Conservation (phyloP, 2,329 filamentous ascomycete species). For the Monilinia polystroma region DNA sequence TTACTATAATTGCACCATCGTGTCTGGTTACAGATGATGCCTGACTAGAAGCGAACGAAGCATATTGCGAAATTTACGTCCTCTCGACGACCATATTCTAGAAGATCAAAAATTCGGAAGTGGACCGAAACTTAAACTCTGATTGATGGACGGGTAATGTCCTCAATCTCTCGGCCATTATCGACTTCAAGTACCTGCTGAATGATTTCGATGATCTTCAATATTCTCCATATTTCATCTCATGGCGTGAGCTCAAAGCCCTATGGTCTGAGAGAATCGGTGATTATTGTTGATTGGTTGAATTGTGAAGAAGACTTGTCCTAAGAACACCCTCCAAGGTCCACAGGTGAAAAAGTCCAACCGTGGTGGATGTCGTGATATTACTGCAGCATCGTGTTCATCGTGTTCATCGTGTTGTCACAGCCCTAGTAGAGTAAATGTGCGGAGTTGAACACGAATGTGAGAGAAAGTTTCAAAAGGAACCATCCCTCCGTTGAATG, state of each 20-base stretch:
- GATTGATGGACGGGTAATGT: neutral
- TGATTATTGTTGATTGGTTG: neutral
- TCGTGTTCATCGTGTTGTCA: neutral
- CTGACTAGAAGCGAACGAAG: neutral
- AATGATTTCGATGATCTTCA: conserved; percentile 3
- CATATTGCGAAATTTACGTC: conserved; percentile 15
- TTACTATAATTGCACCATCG: conserved; percentile 2
- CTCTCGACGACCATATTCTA: conserved; percentile 2
- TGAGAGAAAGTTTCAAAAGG: neutral
- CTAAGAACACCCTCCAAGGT: neutral
- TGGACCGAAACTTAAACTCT: neutral
- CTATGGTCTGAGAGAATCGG: neutral
- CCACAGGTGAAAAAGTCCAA: neutral
- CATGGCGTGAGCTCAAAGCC: conserved; percentile 16
- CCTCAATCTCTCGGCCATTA: neutral
- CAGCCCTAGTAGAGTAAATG: neutral
- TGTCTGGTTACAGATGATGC: neutral
- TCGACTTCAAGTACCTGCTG: neutral
- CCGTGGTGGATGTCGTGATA: conserved; percentile 6
- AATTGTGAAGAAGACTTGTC: neutral
- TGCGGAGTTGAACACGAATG: neutral
- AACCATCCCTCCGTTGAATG: neutral
- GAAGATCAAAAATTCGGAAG: neutral
- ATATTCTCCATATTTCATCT: conserved; percentile 19
- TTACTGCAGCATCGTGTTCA: neutral